Evolutionary conservation across 2,329 filamentous ascomycete genomes (phyloP), one percentile per base, ranked within the genome.

Genomic region (Escovopsis sp.): DNA sequence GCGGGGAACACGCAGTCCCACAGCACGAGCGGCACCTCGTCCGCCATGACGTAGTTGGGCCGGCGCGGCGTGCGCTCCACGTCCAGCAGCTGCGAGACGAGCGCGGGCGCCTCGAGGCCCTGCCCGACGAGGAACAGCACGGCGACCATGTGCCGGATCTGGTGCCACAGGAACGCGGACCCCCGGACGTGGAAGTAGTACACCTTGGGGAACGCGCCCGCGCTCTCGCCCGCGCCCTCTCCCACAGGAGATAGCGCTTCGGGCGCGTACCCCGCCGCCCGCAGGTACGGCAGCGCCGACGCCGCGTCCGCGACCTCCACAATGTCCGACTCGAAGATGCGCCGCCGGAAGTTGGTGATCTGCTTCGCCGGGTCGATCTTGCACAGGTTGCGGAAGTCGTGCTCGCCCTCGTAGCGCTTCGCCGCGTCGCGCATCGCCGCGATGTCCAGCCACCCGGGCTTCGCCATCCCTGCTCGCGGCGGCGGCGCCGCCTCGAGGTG

Each of bases 371-470:
- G 72, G 61, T 98, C 91, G 45, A 96, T 70, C 61, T 94, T 94
- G 72, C 91, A 96, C 57, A 96, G 84, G 61, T 98, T 98, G 45
- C 91, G 78, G 64, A 96, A 98, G 64, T 98, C 91, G 61, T 96
- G 85, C 40, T 79, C 61, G 6, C 91, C 91, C 51, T 87, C 76
- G 50, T 85, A 89, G 39, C 78, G 68, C 56, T 76, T 80, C 20
- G 89, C 91, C 0, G 84, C 91, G 52, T 77, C 63, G 14, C 77
- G 74, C 91, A 98, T 98, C 31, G 81, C 81, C 1, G 77, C 79
- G 43, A 96, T 83, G 62, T 96, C 81, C 7, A 98, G 73, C 77
- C 82, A 91, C 30, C 87, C 88, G 48, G 80, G 72, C 54, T 72
- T 74, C 41, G 50, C 49, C 47, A 44, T 33, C 16, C 46, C 43